Evolutionary conservation across 495 filamentous ascomycete species (phyloP).

Genomic region (Talaromyces nanjingensis): DNA sequence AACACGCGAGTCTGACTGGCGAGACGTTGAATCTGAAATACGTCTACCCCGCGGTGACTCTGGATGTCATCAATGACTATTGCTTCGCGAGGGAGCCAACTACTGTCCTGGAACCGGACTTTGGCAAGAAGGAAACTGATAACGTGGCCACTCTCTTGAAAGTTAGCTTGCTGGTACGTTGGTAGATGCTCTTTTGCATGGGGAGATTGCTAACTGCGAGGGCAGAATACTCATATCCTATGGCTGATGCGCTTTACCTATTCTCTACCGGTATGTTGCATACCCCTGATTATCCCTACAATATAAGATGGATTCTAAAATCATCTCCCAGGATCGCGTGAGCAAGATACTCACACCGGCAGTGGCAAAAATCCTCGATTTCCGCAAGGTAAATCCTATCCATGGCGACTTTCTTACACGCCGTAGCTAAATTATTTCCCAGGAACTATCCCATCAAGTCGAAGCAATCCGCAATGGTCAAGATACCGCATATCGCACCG

Average conservation of each 20-base stretch:
- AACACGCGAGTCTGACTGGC: neutral
- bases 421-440: neutral
- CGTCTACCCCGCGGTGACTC: conserved; percentile 19
- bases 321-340: neutral
- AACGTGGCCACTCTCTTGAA: neutral
- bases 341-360: neutral
- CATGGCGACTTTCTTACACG: neutral
- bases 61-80: conserved; percentile 39
- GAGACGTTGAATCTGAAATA: neutral
- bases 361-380: neutral
- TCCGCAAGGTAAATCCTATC: neutral
- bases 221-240: conserved; percentile 4
- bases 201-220: neutral
- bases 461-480: conserved; percentile 4
- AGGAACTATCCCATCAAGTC: neutral
- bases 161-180: conserved; percentile 10
- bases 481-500: neutral
- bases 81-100: conserved; percentile 19
- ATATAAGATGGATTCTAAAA: neutral
- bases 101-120: neutral
- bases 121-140: neutral
- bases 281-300: neutral
- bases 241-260: conserved; percentile 3
- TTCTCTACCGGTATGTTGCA: neutral
- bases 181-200: neutral